Percentiles rank a stretch among this genome's conserved stretches.
Evolutionary conservation across 2,329 filamentous ascomycete genomes (phyloP).

Genomic region (Colletotrichum sp.): DNA sequence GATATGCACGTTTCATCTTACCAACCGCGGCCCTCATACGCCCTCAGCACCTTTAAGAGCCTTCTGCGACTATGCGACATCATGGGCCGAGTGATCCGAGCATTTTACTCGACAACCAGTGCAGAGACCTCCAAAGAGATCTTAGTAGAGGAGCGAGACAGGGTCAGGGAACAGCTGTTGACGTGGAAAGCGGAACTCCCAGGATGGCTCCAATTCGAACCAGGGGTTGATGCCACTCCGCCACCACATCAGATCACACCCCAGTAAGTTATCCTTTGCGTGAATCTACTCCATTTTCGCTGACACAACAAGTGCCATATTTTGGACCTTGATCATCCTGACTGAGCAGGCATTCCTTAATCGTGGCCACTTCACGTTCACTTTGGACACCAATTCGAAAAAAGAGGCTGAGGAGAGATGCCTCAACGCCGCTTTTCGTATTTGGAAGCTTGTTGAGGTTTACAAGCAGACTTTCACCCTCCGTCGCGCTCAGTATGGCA

Average conservation of each 20-base stretch:
- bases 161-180: neutral
- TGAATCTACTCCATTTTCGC: neutral
- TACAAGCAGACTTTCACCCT: neutral
- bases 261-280: neutral
- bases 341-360: neutral
- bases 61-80: neutral
- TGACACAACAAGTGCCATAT: neutral
- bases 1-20: neutral
- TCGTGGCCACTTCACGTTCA: neutral
- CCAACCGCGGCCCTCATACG: neutral
- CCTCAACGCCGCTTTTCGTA: neutral
- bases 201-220: neutral
- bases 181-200: neutral
- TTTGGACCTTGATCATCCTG: neutral
- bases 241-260: neutral
- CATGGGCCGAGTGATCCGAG: neutral
- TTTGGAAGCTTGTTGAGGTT: neutral
- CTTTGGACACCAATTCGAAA: rapidly evolving
- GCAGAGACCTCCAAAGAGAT: neutral
- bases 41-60: neutral
- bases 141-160: neutral
- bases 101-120: neutral
- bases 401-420: neutral
- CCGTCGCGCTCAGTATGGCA: neutral
- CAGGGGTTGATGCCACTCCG: neutral